Evolutionary conservation across 139 green algal species (phyloP).

Genomic region (Spirogloea muscicola): DNA sequence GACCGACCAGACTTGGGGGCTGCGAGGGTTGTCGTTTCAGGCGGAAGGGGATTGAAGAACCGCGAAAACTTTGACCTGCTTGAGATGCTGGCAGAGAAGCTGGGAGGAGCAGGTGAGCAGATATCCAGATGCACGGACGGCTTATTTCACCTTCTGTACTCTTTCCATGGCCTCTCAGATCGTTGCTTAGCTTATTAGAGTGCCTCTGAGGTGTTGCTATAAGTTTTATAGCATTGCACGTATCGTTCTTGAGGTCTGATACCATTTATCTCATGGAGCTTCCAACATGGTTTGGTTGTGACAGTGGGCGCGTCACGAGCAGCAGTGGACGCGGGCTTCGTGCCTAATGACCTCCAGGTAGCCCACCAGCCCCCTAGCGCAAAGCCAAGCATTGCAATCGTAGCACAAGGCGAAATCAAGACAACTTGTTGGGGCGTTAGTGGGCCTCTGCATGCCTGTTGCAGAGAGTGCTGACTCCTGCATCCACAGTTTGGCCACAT

Average conservation of each 20-base stretch:
- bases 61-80: slow-evolving; percentile 77
- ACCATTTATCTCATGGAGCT: background rate
- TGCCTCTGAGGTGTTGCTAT: background rate
- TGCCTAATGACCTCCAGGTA: slow-evolving; percentile 89
- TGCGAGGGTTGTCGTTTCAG: slow-evolving; percentile 55
- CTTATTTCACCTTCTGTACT: background rate
- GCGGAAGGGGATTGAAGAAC: slow-evolving; percentile 81
- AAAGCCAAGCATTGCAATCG: too few species aligned
- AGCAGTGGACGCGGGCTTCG: slow-evolving; percentile 83
- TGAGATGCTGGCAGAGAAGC: slow-evolving; percentile 74
- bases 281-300: slow-evolving; percentile 6
- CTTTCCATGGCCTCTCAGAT: background rate
- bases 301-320: slow-evolving; percentile 78
- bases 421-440: too few species aligned
- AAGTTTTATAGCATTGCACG: background rate
- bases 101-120: slow-evolving; percentile 58
- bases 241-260: background rate
- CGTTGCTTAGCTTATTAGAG: background rate
- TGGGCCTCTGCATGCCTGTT: too few species aligned
- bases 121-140: background rate
- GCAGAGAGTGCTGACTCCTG: too few species aligned
- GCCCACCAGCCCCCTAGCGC: too few species aligned
- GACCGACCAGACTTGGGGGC: slow-evolving; percentile 73
- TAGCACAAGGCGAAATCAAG: too few species aligned
- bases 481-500: too few species aligned